Conservation (phyloP, 768 basidiomycete species). For the Dioszegia crocea region DNA sequence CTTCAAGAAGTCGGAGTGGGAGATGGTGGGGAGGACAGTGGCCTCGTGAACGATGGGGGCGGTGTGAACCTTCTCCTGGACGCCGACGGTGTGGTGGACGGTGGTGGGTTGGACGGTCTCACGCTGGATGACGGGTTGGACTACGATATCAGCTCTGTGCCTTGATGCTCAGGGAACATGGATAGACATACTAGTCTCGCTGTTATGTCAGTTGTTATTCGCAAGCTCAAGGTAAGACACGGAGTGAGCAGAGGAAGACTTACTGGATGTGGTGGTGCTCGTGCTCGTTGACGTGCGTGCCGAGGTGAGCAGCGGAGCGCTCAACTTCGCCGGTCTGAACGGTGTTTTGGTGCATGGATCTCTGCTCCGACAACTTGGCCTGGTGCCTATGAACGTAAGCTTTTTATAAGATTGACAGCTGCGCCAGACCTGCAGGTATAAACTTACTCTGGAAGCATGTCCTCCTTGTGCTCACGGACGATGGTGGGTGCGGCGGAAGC, state of each 20-base stretch:
- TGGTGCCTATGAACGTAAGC: slow-evolving; percentile 22
- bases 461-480: slow-evolving; percentile 46
- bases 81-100: slow-evolving; percentile 50
- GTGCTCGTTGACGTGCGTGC: slow-evolving; percentile 47
- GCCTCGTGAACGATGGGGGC: slow-evolving; percentile 50
- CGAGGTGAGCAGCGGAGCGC: slow-evolving; percentile 32
- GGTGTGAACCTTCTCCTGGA: slow-evolving; percentile 51
- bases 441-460: slow-evolving; percentile 45
- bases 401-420: no score
- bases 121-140: slow-evolving; percentile 50
- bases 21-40: slow-evolving; percentile 48
- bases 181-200: slow-evolving; percentile 29
- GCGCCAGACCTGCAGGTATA: no score
- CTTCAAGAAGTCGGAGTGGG: slow-evolving; percentile 44
- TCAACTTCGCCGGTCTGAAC: slow-evolving; percentile 34
- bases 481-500: slow-evolving; percentile 39
- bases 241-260: no score
- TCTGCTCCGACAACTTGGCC: slow-evolving; percentile 46
- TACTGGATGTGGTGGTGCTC: slow-evolving; percentile 50
- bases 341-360: slow-evolving; percentile 33
- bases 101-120: slow-evolving; percentile 50
- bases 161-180: not conserved
- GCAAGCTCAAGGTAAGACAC: no score
- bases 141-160: slow-evolving; percentile 1
- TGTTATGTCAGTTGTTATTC: no score